Conservation (phyloP, 768 basidiomycete genomes). For the Tubosaeta brunneosetosa region DNA sequence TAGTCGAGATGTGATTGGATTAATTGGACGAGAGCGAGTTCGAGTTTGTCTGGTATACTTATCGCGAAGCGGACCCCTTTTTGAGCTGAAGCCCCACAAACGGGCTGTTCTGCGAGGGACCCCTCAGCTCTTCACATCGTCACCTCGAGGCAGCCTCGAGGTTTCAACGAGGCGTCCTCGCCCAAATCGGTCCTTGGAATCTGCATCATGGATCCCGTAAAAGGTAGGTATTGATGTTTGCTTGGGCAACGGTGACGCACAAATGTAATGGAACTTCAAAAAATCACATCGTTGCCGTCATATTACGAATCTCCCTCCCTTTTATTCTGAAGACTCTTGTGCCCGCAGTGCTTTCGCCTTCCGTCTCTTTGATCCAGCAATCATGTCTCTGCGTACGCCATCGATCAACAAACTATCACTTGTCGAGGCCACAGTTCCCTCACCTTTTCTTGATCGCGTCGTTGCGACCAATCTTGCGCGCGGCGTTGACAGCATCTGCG, state of each 20-base stretch:
- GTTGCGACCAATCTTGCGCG: conserved; percentile 60
- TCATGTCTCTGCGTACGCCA: conserved; percentile 61
- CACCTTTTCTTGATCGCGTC: conserved; percentile 75
- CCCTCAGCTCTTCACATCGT: conserved; percentile 32
- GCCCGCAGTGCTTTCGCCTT: conserved; percentile 35
- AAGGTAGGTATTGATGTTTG: background rate
- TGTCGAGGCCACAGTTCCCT: conserved; percentile 6
- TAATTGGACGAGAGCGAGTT: background rate
- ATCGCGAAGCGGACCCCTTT: conserved; percentile 20
- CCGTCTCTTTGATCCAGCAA: conserved; percentile 66
- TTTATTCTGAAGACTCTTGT: background rate
- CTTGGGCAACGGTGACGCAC: background rate
- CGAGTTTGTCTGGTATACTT: conserved; percentile 6
- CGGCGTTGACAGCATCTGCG: conserved; percentile 67
- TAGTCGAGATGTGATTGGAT: conserved; percentile 8
- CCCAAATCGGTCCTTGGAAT: conserved; percentile 25
- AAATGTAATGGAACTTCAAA: background rate
- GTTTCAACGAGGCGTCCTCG: conserved; percentile 19
- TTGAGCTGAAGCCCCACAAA: conserved; percentile 26
- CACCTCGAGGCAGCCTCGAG: conserved; percentile 40
- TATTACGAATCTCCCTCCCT: background rate
- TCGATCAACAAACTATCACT: background rate
- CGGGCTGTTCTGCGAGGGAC: conserved; percentile 13
- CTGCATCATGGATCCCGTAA: conserved; percentile 22
- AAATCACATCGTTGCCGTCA: background rate